These are phyloP conservation scores for Coriaria nepalensis DNA, from an alignment of 306 rosid genomes.

Conservation along the genomic window DNA sequence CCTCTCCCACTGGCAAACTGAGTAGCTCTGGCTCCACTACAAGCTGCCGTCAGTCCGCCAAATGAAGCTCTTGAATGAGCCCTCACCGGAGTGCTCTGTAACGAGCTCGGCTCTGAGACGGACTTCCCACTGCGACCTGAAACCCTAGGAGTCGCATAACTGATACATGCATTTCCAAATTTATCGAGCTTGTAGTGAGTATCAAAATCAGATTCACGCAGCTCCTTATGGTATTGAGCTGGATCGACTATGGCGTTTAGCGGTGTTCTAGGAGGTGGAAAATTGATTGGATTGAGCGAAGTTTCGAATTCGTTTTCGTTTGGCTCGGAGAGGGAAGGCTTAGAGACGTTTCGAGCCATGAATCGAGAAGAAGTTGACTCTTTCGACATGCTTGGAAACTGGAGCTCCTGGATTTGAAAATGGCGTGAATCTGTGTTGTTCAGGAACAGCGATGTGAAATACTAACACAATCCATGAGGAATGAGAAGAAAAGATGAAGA, in stretches of 20 bases:
- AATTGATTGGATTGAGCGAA: slow-evolving; percentile 22
- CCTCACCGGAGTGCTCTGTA: slow-evolving; percentile 57
- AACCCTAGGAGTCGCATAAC: slow-evolving; percentile 25
- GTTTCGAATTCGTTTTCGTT: slow-evolving; percentile 59
- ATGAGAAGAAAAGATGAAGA: too few relatives aligned
- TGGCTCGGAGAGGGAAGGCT: slow-evolving; percentile 21
- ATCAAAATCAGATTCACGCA: slow-evolving; percentile 20
- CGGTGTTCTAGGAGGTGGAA: slow-evolving; percentile 69
- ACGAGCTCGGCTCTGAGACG: slow-evolving; percentile 58
- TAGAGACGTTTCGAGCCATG: slow-evolving; percentile 10
- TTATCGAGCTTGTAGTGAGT: slow-evolving; percentile 22
- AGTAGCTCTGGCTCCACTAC: slow-evolving; percentile 23
- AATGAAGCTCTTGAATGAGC: slow-evolving; percentile 37
- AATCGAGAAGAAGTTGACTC: slow-evolving; percentile 17
- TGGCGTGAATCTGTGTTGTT: too few relatives aligned
- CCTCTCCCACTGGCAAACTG: slow-evolving; percentile 25
- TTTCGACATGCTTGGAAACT: slow-evolving; percentile 27
- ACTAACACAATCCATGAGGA: too few relatives aligned
- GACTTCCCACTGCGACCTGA: slow-evolving; percentile 32
- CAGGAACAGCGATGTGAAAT: too few relatives aligned
- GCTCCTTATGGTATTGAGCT: slow-evolving; percentile 34
- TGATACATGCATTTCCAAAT: slow-evolving; percentile 15
- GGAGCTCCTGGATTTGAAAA: too few relatives aligned
- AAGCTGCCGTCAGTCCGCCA: slow-evolving; percentile 32
- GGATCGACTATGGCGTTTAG: slow-evolving; percentile 66